Base-by-base conservation (phyloP, 345 rosid species). In the Brassica rapa region DNA sequence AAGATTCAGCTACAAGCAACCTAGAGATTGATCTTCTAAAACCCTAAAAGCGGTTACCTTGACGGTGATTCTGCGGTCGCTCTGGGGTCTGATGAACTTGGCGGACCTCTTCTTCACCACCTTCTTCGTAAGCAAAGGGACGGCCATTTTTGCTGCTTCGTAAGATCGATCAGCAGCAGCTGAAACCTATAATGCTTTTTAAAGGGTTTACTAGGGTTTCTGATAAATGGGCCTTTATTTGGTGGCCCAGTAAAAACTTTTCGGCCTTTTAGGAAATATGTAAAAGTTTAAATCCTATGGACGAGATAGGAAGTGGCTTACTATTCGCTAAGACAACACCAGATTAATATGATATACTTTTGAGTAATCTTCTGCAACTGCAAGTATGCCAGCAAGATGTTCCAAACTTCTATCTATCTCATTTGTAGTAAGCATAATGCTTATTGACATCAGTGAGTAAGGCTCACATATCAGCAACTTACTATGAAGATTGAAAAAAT, bases 21-120 rank as follows among this genome's bases (percentile, higher is more conserved):
- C 27, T 1, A 79, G 43, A 68, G 79, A 60, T 10, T 3, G 33
- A 73, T 51, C 41, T 4, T 3, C 4, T 4, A 62, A 69, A 30
- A 56, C 3, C 7, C 62, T 43, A 65, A 11, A 11, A 24, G 24
- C 5, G 41, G 15, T 70, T 88, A 93, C 93, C 94, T 91, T 89
- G 35, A 93, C 94, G 4, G 90, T 82, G 77, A 87, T 85, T 85
- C 85, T 89, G 27, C 97, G 89, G 70, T 91, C 94, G 10, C 94
- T 84, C 83, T 89, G 97, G 37, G 97, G 90, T 63, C 95, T 86
- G 85, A 86, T 91, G 86, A 93, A 91, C 83, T 84, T 83, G 71
- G 89, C 91, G 39, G 84, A 77, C 80, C 96, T 82, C 91, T 93
- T 93, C 93, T 91, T 93, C 32, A 89, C 86, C 25, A 86, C 86